A percentile compares a stretch with the other conserved stretches of the same genome.
Evolutionary conservation across 345 rosid genomes (phyloP).

Genomic region (Eucalyptus viminalis): DNA sequence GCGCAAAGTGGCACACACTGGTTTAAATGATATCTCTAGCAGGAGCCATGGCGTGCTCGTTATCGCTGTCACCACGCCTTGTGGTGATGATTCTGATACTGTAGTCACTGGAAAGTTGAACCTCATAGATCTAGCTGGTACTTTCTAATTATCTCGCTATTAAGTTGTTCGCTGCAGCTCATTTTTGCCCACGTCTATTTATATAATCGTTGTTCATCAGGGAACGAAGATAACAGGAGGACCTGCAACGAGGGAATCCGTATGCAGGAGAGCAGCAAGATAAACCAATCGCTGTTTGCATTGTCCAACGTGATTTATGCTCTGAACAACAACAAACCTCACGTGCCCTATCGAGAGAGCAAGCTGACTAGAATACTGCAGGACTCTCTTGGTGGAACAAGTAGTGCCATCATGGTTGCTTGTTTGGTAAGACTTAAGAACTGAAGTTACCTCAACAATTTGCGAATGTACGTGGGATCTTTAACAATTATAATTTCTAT

Average conservation of each 20-base stretch:
- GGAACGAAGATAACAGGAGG: slow-evolving; percentile 89
- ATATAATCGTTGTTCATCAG: slow-evolving; percentile 9
- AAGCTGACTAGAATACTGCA: slow-evolving; percentile 87
- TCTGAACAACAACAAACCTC: slow-evolving; percentile 52
- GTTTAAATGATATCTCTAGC: slow-evolving; percentile 80
- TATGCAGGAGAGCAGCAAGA: slow-evolving; percentile 79
- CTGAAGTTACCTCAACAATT: neutral
- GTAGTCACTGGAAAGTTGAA: slow-evolving; percentile 59
- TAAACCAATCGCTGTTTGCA: slow-evolving; percentile 81
- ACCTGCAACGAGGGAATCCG: slow-evolving; percentile 86
- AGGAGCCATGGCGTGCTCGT: slow-evolving; percentile 93
- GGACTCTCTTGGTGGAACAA: slow-evolving; percentile 92
- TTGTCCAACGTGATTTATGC: slow-evolving; percentile 87
- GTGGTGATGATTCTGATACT: slow-evolving; percentile 15
- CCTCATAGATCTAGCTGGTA: slow-evolving; percentile 93
- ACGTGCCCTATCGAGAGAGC: slow-evolving; percentile 90
- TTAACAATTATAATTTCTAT: neutral
- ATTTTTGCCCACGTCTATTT: neutral
- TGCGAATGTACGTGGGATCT: neutral
- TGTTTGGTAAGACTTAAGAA: slow-evolving; percentile 43
- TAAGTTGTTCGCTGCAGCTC: neutral
- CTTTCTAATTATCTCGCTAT: neutral
- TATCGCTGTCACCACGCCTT: slow-evolving; percentile 39
- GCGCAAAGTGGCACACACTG: slow-evolving; percentile 77
- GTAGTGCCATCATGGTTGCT: slow-evolving; percentile 78